These are phyloP conservation scores for Pythium sp. DNA, from an alignment of 352 stramenopile species.

Conservation along the genomic window DNA sequence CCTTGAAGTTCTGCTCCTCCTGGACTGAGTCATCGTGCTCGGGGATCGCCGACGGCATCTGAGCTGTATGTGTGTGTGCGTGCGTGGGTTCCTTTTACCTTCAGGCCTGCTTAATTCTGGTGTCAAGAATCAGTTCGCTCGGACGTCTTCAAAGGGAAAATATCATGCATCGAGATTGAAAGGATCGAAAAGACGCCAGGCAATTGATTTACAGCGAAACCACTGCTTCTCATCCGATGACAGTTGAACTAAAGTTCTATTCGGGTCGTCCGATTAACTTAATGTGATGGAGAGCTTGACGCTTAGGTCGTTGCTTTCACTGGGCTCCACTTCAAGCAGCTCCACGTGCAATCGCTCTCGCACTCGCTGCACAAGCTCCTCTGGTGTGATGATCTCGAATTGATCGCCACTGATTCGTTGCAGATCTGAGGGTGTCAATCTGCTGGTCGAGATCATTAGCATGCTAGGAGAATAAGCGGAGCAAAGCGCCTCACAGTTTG, in stretches of 20 bases:
- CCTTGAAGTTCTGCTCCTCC: conserved; percentile 46
- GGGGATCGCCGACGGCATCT: neutral
- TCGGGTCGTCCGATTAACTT: neutral
- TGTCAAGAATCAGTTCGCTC: neutral
- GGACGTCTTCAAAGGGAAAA: neutral
- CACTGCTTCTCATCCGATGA: neutral
- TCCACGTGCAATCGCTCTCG: conserved; percentile 12
- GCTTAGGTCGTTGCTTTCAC: neutral
- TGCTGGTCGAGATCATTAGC: conserved; percentile 13
- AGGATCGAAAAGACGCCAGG: neutral
- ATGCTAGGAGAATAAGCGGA: conserved; percentile 28
- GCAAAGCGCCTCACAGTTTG: conserved; percentile 10
- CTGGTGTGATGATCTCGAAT: neutral
- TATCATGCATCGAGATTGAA: neutral
- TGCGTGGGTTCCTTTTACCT: neutral
- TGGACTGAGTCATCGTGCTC: conserved; percentile 17
- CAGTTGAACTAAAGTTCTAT: neutral
- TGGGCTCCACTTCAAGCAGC: neutral
- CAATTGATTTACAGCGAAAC: neutral
- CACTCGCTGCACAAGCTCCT: conserved; percentile 6
- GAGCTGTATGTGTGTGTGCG: too few relatives aligned
- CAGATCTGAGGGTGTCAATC: conserved; percentile 5
- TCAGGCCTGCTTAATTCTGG: neutral
- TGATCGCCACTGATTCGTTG: neutral
- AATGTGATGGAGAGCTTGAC: conserved; percentile 4